Percentiles rank a stretch among this genome's conserved stretches.
These are phyloP conservation scores for Kuraishia piskuri DNA, from an alignment of 805 yeast species.

Conservation along the genomic window DNA sequence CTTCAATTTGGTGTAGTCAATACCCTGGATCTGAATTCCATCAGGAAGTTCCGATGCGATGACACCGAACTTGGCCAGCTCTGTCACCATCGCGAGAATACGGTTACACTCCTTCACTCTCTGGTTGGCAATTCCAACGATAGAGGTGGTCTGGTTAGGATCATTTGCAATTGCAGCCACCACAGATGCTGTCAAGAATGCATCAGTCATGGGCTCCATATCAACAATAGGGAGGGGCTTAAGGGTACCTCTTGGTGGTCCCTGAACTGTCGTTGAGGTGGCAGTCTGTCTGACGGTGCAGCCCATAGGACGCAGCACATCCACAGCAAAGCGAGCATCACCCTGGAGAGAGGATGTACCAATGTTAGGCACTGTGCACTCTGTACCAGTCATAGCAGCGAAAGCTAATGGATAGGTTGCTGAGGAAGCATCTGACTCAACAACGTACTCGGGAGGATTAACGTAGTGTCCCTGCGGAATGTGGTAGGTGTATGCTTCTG, in stretches of 20 bases:
- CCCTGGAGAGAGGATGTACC: conserved; percentile 92
- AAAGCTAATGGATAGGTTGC: conserved; percentile 97
- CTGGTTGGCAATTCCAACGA: conserved; percentile 95
- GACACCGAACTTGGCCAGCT: conserved; percentile 88
- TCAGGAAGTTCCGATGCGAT: conserved; percentile 78
- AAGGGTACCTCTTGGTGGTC: conserved; percentile 67
- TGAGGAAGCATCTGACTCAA: conserved; percentile 95
- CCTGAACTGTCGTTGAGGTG: conserved; percentile 85
- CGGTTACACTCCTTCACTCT: conserved; percentile 97
- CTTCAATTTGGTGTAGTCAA: conserved; percentile 38
- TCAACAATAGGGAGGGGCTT: conserved; percentile 71
- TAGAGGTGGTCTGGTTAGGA: conserved; percentile 54
- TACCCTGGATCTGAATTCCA: conserved; percentile 83
- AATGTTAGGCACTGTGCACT: conserved; percentile 89
- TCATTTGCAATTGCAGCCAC: conserved; percentile 86
- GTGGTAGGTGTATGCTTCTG: conserved; percentile 78
- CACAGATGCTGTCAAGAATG: conserved; percentile 92
- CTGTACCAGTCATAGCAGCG: conserved; percentile 93
- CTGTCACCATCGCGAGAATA: conserved; percentile 87
- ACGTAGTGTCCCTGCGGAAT: conserved; percentile 78
- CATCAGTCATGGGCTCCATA: conserved; percentile 99
- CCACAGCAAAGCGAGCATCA: conserved; percentile 93
- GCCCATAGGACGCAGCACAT: conserved; percentile 92
- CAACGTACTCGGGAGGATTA: conserved; percentile 78
- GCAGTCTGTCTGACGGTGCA: conserved; percentile 78